phyloP scores from a whole-genome alignment of 106 monocot genomes.

The Posidonia australis region DNA sequence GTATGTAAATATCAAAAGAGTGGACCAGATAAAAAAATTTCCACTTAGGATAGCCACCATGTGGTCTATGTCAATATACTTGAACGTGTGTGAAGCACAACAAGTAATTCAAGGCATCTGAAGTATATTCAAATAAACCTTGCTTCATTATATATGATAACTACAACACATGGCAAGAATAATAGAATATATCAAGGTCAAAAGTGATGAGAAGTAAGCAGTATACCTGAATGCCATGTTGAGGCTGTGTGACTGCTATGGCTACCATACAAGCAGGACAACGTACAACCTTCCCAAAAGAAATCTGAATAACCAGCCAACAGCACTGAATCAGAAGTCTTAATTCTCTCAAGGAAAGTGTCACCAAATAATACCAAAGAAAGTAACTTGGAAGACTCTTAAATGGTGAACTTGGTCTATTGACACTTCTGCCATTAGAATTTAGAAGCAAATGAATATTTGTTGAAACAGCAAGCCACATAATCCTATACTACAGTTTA shows the following conservation, averaged over 20 bases:
- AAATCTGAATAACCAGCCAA: slow-evolving; percentile 27
- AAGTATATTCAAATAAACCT: background rate
- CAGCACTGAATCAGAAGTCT: background rate
- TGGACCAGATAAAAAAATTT: no score
- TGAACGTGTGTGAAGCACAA: background rate
- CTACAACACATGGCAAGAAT: background rate
- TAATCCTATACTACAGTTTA: no score
- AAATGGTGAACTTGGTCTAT: no score
- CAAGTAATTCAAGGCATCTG: background rate
- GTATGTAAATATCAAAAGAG: background rate
- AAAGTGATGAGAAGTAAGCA: background rate
- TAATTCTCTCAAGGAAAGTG: no score
- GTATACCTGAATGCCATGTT: slow-evolving; percentile 70
- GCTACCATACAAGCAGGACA: slow-evolving; percentile 71
- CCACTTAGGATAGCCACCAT: no score
- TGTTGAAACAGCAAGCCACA: no score
- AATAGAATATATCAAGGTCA: background rate
- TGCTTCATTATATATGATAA: background rate
- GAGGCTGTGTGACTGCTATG: slow-evolving; percentile 87
- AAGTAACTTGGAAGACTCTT: no score
- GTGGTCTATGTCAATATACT: no score
- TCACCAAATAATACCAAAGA: no score
- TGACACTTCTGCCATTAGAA: no score
- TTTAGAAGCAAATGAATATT: no score
- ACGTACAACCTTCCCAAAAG: slow-evolving; percentile 67